Base-by-base conservation (phyloP, 1,139 yeast species). In the Yamadazyma siamensis region DNA sequence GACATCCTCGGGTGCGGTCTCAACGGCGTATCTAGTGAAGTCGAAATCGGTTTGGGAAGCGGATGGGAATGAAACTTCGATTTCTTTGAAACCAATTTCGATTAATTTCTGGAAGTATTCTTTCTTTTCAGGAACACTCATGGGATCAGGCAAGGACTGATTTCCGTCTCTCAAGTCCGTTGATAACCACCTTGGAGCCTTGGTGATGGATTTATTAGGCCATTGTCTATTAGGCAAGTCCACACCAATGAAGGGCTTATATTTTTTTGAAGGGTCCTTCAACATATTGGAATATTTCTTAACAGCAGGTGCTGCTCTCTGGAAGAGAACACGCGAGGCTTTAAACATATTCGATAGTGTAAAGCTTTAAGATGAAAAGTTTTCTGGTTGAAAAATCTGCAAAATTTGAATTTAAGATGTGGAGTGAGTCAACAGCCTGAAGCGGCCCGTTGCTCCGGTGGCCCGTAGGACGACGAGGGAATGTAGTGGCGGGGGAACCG, bases 91-190 rank as follows among this genome's bases (percentile, higher is more conserved):
- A 0, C 97, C 97, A 29, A 88, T 66, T 23, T 86, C 91, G n/a
- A 89, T 66, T 36, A 91, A 70, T 57, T 88, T 86, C 44, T 80
- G 75, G 66, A 89, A 89, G 59, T 86, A 89, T 45, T 75, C 83
- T 57, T 86, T 86, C 65, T 91, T 91, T 58, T 91, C 96, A 23
- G 72, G 84, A 21, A 88, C 77, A 18, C 87, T 74, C 97, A 91
- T 91, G 32, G 97, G 97, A 60, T 91, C 97, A 7, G 97, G 97
- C 45, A 91, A 72, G 8, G 96, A 85, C 64, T 91, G 97, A 65
- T 91, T 91, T 35, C 98, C 98, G 56, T 91, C 98, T 59, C 97
- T 76, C 49, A 91, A 73, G 56, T 91, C 97, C 3, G 97, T 91
- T 6, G 96, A 84, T 33, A 91, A 74, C 97, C 97, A 91, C 56